Percentiles rank a stretch among this genome's conserved stretches.
Conservation (phyloP, 2,329 filamentous ascomycete genomes). For the Diaporthe australafricana region DNA sequence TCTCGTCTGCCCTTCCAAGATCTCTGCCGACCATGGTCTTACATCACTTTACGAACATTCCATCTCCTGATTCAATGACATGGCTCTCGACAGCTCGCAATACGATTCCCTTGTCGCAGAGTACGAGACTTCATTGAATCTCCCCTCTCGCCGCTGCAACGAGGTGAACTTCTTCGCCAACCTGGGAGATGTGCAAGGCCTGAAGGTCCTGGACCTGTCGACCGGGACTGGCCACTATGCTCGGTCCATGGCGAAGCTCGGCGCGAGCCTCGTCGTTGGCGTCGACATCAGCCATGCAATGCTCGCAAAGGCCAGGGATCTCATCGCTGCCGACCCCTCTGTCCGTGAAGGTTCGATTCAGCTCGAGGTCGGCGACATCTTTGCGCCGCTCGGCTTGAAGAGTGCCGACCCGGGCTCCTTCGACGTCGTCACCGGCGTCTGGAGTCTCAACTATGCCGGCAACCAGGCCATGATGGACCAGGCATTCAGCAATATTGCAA, state of each 20-base stretch:
- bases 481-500: background rate
- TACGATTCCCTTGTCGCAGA: background rate
- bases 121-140: background rate
- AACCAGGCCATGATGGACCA: background rate
- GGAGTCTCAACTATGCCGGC: slow-evolving; percentile 7
- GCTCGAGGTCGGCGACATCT: background rate
- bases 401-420: background rate
- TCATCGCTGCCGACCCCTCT: background rate
- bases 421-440: background rate
- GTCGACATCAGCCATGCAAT: slow-evolving; percentile 4
- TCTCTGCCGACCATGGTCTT: no score
- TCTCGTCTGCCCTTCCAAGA: background rate
- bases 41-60: background rate
- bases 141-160: slow-evolving; percentile 1
- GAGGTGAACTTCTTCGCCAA: background rate
- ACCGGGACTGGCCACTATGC: background rate
- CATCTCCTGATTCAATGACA: background rate
- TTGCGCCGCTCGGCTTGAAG: background rate
- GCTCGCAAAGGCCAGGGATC: background rate
- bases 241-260: background rate
- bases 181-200: background rate
- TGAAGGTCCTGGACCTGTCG: background rate
- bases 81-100: background rate
- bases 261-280: background rate
- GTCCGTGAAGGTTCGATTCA: background rate